These are phyloP conservation scores for Oryza rufipogon DNA, from an alignment of 176 grass and related monocot genomes.

Conservation along the genomic window DNA sequence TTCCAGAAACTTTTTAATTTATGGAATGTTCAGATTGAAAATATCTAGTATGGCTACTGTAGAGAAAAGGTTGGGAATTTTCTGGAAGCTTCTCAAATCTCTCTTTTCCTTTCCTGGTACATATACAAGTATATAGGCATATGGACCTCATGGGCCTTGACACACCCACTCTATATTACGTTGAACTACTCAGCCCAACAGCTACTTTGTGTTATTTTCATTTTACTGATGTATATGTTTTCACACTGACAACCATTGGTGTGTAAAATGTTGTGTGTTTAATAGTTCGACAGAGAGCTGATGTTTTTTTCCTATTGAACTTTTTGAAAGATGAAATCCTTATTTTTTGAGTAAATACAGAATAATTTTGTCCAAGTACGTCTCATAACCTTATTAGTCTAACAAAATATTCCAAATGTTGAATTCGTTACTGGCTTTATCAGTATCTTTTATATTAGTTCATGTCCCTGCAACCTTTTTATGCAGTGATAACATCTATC, in stretches of 20 bases:
- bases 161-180: too few relatives aligned
- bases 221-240: neutral
- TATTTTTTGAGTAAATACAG: neutral
- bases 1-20: neutral
- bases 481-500: constrained; percentile 13
- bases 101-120: too few relatives aligned
- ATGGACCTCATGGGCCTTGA: too few relatives aligned
- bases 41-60: neutral
- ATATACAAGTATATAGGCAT: too few relatives aligned
- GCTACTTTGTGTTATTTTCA: neutral
- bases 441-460: neutral
- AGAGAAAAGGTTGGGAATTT: too few relatives aligned
- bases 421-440: constrained; percentile 4
- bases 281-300: neutral
- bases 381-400: neutral
- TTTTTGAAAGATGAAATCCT: constrained; percentile 2
- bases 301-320: neutral
- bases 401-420: neutral
- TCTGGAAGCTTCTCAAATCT: too few relatives aligned
- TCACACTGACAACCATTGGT: neutral
- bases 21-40: neutral
- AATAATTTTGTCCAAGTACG: neutral
- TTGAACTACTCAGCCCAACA: too few relatives aligned
- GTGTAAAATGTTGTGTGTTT: neutral
- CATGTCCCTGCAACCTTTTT: constrained; percentile 1